A percentile compares a stretch with the other conserved stretches of the same genome.
Evolutionary conservation across 495 filamentous ascomycete genomes (phyloP).

Genomic region (Lasiosphaeria ovina): DNA sequence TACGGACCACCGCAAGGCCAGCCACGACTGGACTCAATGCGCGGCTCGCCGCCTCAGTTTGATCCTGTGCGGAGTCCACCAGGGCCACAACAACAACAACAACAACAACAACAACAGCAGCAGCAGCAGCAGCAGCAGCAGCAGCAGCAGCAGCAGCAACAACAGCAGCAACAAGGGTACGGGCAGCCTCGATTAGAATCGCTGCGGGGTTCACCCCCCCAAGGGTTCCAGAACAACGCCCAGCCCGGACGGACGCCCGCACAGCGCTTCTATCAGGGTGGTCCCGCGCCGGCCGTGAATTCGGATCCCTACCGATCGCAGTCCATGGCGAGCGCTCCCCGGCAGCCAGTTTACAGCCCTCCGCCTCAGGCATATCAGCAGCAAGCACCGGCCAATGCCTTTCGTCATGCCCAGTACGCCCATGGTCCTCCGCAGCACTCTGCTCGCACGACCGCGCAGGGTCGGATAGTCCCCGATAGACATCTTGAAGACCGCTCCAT

Average conservation of each 20-base stretch:
- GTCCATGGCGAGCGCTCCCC: conserved; percentile 75
- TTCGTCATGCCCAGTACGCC: conserved; percentile 71
- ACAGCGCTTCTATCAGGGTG: conserved; percentile 53
- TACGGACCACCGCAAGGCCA: not conserved
- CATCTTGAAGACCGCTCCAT: conserved; percentile 85
- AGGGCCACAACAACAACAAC: no score
- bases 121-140: no score
- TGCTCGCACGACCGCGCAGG: conserved; percentile 80
- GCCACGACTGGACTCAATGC: conserved; percentile 34
- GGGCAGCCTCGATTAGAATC: conserved; percentile 32
- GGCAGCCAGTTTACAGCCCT: conserved; percentile 63
- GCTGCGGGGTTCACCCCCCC: conserved; percentile 45
- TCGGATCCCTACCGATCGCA: conserved; percentile 84
- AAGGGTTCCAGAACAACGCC: conserved; percentile 53
- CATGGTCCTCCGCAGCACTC: conserved; percentile 39
- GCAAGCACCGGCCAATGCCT: conserved; percentile 65
- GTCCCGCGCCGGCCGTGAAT: conserved; percentile 69
- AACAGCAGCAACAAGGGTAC: no score
- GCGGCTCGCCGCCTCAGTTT: conserved; percentile 31
- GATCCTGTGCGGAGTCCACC: no score
- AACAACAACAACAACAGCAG: no score
- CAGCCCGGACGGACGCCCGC: conserved; percentile 44
- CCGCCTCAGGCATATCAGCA: conserved; percentile 66
- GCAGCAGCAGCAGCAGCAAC: no score
- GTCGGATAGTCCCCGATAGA: conserved; percentile 83